These are phyloP conservation scores for Cetraspora pellucida DNA, from an alignment of 192 early-diverging fungal species.

Conservation along the genomic window DNA sequence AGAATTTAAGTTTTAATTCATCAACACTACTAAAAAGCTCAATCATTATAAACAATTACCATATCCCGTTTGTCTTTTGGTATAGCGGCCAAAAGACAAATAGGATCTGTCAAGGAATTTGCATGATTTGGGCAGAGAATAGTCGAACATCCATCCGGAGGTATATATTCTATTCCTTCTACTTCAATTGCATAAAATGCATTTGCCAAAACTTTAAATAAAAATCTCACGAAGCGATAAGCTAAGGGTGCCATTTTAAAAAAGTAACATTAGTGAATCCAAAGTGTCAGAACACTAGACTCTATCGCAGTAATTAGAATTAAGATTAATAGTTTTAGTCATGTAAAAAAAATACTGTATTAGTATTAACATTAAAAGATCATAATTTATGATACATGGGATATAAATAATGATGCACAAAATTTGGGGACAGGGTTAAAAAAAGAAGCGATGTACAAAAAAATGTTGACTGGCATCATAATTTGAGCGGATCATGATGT, in stretches of 20 bases:
- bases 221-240: conserved; percentile 43
- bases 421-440: no score
- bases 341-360: no score
- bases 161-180: conserved; percentile 45
- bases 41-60: background rate
- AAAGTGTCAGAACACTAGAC: no score
- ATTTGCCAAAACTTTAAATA: conserved; percentile 44
- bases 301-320: no score
- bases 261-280: no score
- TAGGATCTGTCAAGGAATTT: conserved; percentile 46
- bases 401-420: no score
- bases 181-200: conserved; percentile 48
- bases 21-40: background rate
- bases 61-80: conserved; percentile 41
- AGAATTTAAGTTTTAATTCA: background rate
- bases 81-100: conserved; percentile 39
- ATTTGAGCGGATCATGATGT: no score
- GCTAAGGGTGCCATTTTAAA: conserved; percentile 36
- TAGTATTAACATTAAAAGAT: no score
- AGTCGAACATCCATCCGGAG: conserved; percentile 43
- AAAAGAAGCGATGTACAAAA: no score
- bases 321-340: no score
- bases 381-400: no score
- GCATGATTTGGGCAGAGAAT: conserved; percentile 46
- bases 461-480: no score